These are phyloP conservation scores for Protomyces gravidus DNA, from an alignment of 1,139 yeast species.

Conservation along the genomic window DNA sequence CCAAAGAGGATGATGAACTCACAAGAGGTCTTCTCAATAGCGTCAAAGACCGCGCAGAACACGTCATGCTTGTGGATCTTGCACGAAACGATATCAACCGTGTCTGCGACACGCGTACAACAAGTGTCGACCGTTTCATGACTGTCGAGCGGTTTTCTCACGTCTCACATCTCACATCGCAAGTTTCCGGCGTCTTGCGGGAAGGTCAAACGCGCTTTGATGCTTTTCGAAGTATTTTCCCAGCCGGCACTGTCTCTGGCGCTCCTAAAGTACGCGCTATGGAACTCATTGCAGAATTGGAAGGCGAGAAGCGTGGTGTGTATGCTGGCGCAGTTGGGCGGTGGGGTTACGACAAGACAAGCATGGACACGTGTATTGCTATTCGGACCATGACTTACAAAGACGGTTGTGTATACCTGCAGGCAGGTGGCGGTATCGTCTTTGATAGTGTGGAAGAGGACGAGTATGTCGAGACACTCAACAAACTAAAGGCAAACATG, in stretches of 20 bases:
- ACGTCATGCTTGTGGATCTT: conserved; percentile 94
- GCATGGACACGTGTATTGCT: conserved; percentile 97
- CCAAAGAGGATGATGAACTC: conserved; percentile 81
- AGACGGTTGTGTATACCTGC: conserved; percentile 83
- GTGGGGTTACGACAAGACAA: conserved; percentile 89
- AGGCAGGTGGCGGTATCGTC: conserved; percentile 98
- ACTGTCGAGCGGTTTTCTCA: conserved; percentile 94
- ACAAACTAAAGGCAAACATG: conserved; percentile 92
- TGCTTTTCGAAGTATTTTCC: conserved; percentile 94
- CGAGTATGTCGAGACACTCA: conserved; percentile 92
- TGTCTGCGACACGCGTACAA: conserved; percentile 80
- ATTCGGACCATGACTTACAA: conserved; percentile 93
- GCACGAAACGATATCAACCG: conserved; percentile 95
- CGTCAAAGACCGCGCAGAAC: conserved; percentile 91
- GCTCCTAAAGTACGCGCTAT: conserved; percentile 96
- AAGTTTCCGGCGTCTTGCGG: conserved; percentile 86
- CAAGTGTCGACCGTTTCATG: conserved; percentile 79
- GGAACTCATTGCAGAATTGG: conserved; percentile 87
- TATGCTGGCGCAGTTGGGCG: conserved; percentile 99
- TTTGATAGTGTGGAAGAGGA: conserved; percentile 92
- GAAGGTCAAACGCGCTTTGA: conserved; percentile 83
- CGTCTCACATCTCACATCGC: conserved; percentile 92
- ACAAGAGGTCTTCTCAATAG: conserved; percentile 74
- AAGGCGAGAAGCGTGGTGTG: conserved; percentile 87
- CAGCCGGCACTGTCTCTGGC: conserved; percentile 97